Evolutionary conservation across 495 filamentous ascomycete species (phyloP), one percentile per base, ranked within the genome.

Genomic region (Cetradonia linearis): DNA sequence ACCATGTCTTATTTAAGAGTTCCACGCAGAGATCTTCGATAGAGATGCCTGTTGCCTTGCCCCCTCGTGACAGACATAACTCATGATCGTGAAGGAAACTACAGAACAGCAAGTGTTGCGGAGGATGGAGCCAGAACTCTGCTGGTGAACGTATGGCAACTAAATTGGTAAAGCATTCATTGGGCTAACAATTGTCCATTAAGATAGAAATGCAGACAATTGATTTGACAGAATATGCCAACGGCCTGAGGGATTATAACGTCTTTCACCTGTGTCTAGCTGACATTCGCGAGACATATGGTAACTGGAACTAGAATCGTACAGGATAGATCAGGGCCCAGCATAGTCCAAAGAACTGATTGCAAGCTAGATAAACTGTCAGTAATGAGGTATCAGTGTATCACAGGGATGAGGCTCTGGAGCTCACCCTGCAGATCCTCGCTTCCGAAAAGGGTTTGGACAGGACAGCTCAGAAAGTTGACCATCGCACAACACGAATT

Each of bases 401-500:
- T n/a, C n/a, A n/a, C n/a, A n/a, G n/a, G n/a, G n/a, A n/a, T 53
- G 50, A 34, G 50, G 50, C 50, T 53, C 49, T n/a, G 28, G 8
- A 31, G 31, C 50, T 44, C 42, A 30, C 8, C 31, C 30, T 31
- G 38, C 38, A 61, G 59, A 61, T 61, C 50, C 59, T 61, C 59
- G 59, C 59, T 61, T 61, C 59, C 40, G 28, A 7, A 55, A 56
- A 61, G 30, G 48, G 20, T 55, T 47, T 55, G 59, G 58, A 54
- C 34, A 54, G 58, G 42, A 61, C 59, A 61, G 50, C 50, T 55
- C 38, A 53, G 38, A 36, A 54, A 59, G 44, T 59, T 53, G 57
- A 52, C 46, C 34, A 60, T 7, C 34, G 2, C 2, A 23, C 40
- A 44, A 42, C 27, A 36, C 36, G 33, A 53, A 31, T 33, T 40